phyloP scores from a whole-genome alignment of 768 basidiomycete genomes.

The Lactarius trivialis region DNA sequence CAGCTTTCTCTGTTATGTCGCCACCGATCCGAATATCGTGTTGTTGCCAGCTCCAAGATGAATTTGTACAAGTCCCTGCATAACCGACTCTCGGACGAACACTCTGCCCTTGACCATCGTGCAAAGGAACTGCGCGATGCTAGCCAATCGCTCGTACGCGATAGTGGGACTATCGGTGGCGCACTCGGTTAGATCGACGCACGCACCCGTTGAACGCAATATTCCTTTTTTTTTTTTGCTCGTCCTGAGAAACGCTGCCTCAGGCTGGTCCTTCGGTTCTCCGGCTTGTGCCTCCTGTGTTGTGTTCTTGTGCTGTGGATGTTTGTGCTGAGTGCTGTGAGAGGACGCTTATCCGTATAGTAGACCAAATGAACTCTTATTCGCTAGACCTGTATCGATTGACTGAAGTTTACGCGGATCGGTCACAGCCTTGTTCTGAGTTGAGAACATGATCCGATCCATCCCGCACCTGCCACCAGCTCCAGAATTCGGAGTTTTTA shows the following conservation, averaged over 20 bases:
- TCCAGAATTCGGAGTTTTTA: too few relatives aligned
- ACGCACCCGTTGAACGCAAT: too few relatives aligned
- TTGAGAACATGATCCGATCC: too few relatives aligned
- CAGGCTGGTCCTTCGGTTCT: background rate
- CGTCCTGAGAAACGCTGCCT: background rate
- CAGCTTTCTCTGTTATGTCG: background rate
- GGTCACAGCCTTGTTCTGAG: too few relatives aligned
- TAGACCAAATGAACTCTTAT: background rate
- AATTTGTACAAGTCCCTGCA: slow-evolving; percentile 42
- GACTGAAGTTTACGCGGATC: too few relatives aligned
- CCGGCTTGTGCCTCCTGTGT: background rate
- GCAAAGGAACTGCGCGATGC: slow-evolving; percentile 35
- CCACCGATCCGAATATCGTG: background rate
- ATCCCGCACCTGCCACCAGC: too few relatives aligned
- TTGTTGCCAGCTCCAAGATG: slow-evolving; percentile 37
- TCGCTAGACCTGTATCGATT: background rate
- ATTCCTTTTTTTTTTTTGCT: background rate
- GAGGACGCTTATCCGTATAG: background rate
- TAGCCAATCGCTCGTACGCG: slow-evolving; percentile 35
- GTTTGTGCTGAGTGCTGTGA: background rate
- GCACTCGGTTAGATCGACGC: background rate
- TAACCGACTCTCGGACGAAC: slow-evolving; percentile 37
- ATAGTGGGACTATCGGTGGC: slow-evolving; percentile 36
- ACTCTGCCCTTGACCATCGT: slow-evolving; percentile 35
- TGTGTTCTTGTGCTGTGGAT: background rate